Conservation (phyloP, 305 asterid genomes). For the Ilex paraguariensis region DNA sequence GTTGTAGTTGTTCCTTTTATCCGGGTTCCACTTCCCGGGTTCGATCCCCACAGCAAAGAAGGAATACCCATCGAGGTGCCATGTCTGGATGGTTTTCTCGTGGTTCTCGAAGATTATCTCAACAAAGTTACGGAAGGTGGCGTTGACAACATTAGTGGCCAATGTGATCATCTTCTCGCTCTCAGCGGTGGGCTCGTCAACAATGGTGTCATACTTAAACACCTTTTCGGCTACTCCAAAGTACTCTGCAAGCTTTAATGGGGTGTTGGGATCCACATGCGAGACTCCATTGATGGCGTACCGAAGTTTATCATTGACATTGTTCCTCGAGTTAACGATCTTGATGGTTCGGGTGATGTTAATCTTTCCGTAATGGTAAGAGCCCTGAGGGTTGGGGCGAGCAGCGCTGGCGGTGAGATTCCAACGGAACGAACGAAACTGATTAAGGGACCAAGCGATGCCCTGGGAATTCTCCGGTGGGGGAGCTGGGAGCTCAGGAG, state of each 20-base stretch:
- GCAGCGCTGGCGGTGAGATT: constrained; percentile 83
- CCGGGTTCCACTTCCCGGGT: constrained; percentile 29
- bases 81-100: constrained; percentile 26
- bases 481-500: constrained; percentile 47
- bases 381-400: constrained; percentile 94
- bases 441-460: constrained; percentile 45
- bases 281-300: constrained; percentile 70
- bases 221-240: constrained; percentile 40
- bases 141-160: constrained; percentile 42
- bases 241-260: constrained; percentile 14
- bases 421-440: too few relatives aligned
- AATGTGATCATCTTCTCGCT: constrained; percentile 8
- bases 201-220: constrained; percentile 47
- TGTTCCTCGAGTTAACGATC: constrained; percentile 35
- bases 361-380: constrained; percentile 82
- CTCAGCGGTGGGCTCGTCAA: constrained; percentile 39
- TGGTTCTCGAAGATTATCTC: constrained; percentile 38
- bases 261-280: constrained; percentile 53
- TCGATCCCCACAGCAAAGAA: constrained; percentile 39
- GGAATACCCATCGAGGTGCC: constrained; percentile 32
- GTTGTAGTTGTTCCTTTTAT: constrained; percentile 35
- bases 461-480: constrained; percentile 57
- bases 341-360: constrained; percentile 82
- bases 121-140: constrained; percentile 13
- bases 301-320: constrained; percentile 36